Percentiles rank a stretch among this genome's conserved stretches.
These are phyloP conservation scores for Mikania micrantha DNA, from an alignment of 129 eudicot species.

Conservation along the genomic window DNA sequence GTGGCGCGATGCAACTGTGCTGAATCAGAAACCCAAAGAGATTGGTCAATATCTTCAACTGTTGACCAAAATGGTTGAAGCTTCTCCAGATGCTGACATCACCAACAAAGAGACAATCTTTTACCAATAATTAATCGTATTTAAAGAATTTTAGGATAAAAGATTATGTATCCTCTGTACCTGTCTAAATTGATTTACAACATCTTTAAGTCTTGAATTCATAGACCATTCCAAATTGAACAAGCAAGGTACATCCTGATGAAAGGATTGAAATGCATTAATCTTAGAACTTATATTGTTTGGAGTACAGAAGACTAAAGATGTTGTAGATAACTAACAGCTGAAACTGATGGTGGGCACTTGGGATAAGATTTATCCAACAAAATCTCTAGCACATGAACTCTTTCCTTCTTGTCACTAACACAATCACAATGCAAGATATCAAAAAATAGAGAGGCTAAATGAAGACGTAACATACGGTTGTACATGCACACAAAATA, in stretches of 20 bases:
- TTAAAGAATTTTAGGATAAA: neutral
- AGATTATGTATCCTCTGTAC: conserved; percentile 22
- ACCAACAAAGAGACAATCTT: conserved; percentile 15
- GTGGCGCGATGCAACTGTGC: conserved; percentile 43
- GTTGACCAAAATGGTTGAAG: conserved; percentile 73
- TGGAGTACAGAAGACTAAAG: neutral
- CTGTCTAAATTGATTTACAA: conserved; percentile 59
- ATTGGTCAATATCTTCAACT: conserved; percentile 54
- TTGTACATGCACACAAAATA: too few species aligned
- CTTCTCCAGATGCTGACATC: conserved; percentile 64
- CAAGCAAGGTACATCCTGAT: conserved; percentile 66
- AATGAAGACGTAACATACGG: too few species aligned
- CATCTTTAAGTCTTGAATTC: conserved; percentile 60
- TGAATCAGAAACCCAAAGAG: conserved; percentile 49
- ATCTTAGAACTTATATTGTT: neutral
- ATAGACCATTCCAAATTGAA: conserved; percentile 51
- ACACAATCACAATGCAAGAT: neutral
- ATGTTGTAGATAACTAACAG: conserved; percentile 41
- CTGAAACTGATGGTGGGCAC: conserved; percentile 62
- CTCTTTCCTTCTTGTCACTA: conserved; percentile 73
- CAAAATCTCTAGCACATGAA: conserved; percentile 57
- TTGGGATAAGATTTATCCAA: conserved; percentile 53
- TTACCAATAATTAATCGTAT: neutral
- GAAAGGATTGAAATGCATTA: conserved; percentile 4
- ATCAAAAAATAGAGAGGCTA: neutral